These are phyloP conservation scores for Ilex paraguariensis DNA, from an alignment of 305 asterid genomes.

Conservation along the genomic window DNA sequence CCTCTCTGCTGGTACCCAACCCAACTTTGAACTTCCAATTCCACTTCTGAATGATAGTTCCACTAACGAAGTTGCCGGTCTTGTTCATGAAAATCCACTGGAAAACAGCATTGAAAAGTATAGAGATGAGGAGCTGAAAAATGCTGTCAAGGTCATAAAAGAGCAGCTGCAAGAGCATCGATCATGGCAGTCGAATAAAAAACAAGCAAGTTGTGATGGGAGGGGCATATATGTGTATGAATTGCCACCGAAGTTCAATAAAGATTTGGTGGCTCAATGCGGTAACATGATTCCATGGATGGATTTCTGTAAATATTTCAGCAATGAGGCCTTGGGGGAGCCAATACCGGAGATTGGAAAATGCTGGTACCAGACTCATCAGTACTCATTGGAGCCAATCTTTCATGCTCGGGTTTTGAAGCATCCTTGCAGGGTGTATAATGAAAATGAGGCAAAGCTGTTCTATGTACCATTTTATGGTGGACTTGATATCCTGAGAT, in stretches of 20 bases:
- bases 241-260: conserved; percentile 68
- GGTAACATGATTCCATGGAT: conserved; percentile 54
- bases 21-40: conserved; percentile 23
- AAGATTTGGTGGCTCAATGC: conserved; percentile 46
- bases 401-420: conserved; percentile 45
- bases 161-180: conserved; percentile 41
- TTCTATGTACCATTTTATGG: conserved; percentile 71
- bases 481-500: conserved; percentile 60
- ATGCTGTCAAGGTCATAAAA: conserved; percentile 34
- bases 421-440: conserved; percentile 62
- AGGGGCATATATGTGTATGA: conserved; percentile 59
- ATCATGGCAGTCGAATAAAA: conserved; percentile 37
- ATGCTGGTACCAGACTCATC: conserved; percentile 63
- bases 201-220: conserved; percentile 26
- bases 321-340: conserved; percentile 50
- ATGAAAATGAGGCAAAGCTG: conserved; percentile 39
- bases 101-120: conserved; percentile 3
- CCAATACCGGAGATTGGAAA: conserved; percentile 38
- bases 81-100: too few species aligned
- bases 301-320: conserved; percentile 41
- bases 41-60: conserved; percentile 2
- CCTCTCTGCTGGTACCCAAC: conserved; percentile 59
- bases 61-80: not conserved
- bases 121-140: conserved; percentile 16
- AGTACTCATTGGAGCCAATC: conserved; percentile 65